A percentile compares a stretch with the other conserved stretches of the same genome.
These are phyloP conservation scores for Globisporangium cylindrosporum DNA, from an alignment of 352 stramenopile species.

Conservation along the genomic window DNA sequence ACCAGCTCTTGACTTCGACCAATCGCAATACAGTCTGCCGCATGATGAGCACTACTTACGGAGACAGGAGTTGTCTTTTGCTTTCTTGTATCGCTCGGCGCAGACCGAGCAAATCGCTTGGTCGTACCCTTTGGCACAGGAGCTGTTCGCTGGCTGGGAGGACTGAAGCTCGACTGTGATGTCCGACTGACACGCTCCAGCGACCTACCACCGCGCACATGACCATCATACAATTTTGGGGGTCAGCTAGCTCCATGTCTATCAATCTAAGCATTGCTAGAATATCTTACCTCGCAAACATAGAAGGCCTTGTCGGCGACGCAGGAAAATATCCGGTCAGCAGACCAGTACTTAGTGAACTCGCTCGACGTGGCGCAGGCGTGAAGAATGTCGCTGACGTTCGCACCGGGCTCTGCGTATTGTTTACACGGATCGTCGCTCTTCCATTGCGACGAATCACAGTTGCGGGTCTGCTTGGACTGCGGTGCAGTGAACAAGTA, in stretches of 20 bases:
- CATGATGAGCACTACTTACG: constrained; percentile 31
- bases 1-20: background rate
- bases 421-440: constrained; percentile 47
- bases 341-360: constrained; percentile 57
- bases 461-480: constrained; percentile 33
- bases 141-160: constrained; percentile 20
- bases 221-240: background rate
- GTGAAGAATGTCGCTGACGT: constrained; percentile 39
- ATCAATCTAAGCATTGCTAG: no score
- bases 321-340: constrained; percentile 60
- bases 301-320: constrained; percentile 58
- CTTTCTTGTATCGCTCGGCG: constrained; percentile 47
- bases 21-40: background rate
- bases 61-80: constrained; percentile 49
- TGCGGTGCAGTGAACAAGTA: constrained; percentile 53
- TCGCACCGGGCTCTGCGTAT: constrained; percentile 14
- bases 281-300: constrained; percentile 42
- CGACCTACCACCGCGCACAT: constrained; percentile 21
- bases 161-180: constrained; percentile 37
- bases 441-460: constrained; percentile 39
- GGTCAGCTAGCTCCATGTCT: background rate
- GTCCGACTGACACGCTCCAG: constrained; percentile 43
- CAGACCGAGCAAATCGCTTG: constrained; percentile 73
- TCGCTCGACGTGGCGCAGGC: constrained; percentile 28
- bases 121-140: constrained; percentile 50